Conservation (phyloP, 495 filamentous ascomycete species). For the Annulohypoxylon maeteangense region DNA sequence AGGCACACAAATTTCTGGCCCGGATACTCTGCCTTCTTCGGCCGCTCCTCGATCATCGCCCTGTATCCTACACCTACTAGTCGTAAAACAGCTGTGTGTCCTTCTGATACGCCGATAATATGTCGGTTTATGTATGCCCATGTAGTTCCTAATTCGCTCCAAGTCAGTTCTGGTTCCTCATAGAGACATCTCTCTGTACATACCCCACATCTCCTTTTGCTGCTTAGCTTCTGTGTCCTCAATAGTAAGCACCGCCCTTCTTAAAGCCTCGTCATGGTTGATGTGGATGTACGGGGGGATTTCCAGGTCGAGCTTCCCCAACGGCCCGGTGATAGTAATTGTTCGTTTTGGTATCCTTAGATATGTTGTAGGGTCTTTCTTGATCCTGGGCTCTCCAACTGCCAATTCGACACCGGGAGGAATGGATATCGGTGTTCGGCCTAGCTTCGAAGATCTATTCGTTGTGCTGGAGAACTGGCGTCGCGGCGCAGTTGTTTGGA, state of each 20-base stretch:
- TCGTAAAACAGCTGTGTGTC: slow-evolving; percentile 90
- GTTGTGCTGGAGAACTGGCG: slow-evolving; percentile 79
- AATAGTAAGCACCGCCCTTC: slow-evolving; percentile 73
- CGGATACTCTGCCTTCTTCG: slow-evolving; percentile 73
- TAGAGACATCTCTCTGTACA: slow-evolving; percentile 44
- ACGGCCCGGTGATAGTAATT: slow-evolving; percentile 77
- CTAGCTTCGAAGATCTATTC: slow-evolving; percentile 78
- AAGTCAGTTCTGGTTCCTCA: slow-evolving; percentile 31
- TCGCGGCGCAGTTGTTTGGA: slow-evolving; percentile 61
- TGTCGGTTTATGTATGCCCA: slow-evolving; percentile 90
- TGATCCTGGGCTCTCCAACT: slow-evolving; percentile 66
- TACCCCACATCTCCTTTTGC: slow-evolving; percentile 98
- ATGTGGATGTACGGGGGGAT: slow-evolving; percentile 79
- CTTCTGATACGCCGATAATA: slow-evolving; percentile 93
- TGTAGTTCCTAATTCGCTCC: slow-evolving; percentile 71
- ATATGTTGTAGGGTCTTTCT: slow-evolving; percentile 63
- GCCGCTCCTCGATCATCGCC: slow-evolving; percentile 84
- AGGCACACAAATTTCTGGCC: slow-evolving; percentile 89
- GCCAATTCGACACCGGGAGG: slow-evolving; percentile 83
- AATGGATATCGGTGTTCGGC: slow-evolving; percentile 80
- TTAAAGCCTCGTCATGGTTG: slow-evolving; percentile 66
- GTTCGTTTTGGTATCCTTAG: slow-evolving; percentile 64
- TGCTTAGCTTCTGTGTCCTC: slow-evolving; percentile 69
- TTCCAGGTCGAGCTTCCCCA: slow-evolving; percentile 76
- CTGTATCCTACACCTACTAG: slow-evolving; percentile 97